These are phyloP conservation scores for Dipteronia sinensis DNA, from an alignment of 345 rosid genomes.

Conservation along the genomic window DNA sequence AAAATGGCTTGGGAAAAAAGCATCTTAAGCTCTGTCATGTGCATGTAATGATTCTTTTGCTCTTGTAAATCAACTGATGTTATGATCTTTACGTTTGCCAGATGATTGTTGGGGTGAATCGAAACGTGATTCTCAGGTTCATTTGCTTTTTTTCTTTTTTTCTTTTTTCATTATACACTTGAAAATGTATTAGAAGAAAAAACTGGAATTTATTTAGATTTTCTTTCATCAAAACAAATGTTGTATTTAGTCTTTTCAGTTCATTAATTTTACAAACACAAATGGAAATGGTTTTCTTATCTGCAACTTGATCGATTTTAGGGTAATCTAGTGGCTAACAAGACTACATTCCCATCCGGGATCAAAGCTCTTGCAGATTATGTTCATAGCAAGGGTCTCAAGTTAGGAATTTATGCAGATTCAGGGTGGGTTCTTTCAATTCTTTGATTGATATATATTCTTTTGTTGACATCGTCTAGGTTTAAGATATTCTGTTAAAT, in stretches of 20 bases:
- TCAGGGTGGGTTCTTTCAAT: conserved; percentile 16
- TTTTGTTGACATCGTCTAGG: background rate
- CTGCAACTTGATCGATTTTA: background rate
- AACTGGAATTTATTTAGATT: background rate
- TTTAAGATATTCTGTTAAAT: background rate
- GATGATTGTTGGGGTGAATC: conserved; percentile 32
- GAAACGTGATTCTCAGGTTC: conserved; percentile 22
- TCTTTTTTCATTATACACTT: background rate
- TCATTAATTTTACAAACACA: background rate
- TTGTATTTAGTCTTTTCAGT: background rate
- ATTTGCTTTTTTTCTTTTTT: background rate
- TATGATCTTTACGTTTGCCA: background rate
- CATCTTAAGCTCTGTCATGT: background rate
- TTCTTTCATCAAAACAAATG: background rate
- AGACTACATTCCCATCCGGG: conserved; percentile 25
- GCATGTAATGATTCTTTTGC: background rate
- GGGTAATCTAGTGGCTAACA: conserved; percentile 26
- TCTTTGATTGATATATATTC: background rate
- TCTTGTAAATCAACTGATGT: background rate
- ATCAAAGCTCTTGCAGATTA: conserved; percentile 31
- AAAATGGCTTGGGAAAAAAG: background rate
- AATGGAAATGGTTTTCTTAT: too few species aligned
- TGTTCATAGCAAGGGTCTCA: conserved; percentile 22
- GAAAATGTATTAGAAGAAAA: too few species aligned
- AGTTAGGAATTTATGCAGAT: conserved; percentile 34